phyloP scores from a whole-genome alignment of 345 rosid species.

The Jatropha curcas region DNA sequence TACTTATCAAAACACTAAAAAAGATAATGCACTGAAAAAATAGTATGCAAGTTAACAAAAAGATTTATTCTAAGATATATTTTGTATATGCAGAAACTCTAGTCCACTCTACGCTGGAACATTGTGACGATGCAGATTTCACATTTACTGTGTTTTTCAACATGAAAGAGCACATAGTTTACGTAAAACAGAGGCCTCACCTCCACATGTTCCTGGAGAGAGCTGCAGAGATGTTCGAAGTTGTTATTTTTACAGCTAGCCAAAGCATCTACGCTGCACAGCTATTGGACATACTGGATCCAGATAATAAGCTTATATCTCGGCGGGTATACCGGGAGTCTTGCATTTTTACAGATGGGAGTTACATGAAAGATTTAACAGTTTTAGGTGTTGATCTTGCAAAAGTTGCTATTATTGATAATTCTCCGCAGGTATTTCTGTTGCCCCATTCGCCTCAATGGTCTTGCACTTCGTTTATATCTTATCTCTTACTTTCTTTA shows the following conservation, averaged over 20 bases:
- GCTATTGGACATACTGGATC: slow-evolving; percentile 79
- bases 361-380: slow-evolving; percentile 90
- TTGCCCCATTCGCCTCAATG: slow-evolving; percentile 14
- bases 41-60: not conserved
- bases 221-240: slow-evolving; percentile 84
- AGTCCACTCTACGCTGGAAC: slow-evolving; percentile 84
- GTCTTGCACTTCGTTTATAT: not conserved
- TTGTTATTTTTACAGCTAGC: slow-evolving; percentile 90
- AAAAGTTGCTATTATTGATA: slow-evolving; percentile 91
- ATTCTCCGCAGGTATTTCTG: slow-evolving; percentile 84
- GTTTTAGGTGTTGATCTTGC: slow-evolving; percentile 93
- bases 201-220: slow-evolving; percentile 75
- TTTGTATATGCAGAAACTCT: slow-evolving; percentile 70
- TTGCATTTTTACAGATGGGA: slow-evolving; percentile 80
- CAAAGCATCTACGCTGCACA: slow-evolving; percentile 88
- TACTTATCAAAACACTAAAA: not conserved
- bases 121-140: slow-evolving; percentile 76
- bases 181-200: slow-evolving; percentile 85
- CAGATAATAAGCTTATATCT: slow-evolving; percentile 72
- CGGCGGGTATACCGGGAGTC: slow-evolving; percentile 81
- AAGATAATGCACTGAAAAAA: not conserved
- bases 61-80: slow-evolving; percentile 14
- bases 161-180: slow-evolving; percentile 83
- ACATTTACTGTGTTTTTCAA: slow-evolving; percentile 82
- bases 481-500: not conserved